Evolutionary conservation across 805 yeast genomes (phyloP), one percentile per base, ranked within the genome.

Genomic region (Wickerhamomyces strasburgensis): DNA sequence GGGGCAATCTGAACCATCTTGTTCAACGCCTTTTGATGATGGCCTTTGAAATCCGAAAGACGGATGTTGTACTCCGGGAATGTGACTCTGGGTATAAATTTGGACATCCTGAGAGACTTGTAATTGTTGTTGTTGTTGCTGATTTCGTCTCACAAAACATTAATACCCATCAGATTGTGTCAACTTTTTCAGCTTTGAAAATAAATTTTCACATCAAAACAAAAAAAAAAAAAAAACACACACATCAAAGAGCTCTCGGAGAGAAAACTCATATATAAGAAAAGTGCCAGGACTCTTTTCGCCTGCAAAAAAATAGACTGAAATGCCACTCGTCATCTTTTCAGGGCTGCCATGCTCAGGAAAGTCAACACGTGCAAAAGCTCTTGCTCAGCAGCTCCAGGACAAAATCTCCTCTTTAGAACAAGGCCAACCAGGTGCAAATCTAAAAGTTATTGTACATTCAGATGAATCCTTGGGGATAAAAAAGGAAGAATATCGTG

Each of bases 321-420:
- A 27, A 25, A 93, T 90, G 98, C 98, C 98, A 2, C 65, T 90
- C 21, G 68, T 90, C 6, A 65, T 86, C 19, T 67, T 93, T 35
- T 79, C 95, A 1, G 98, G 98, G 1, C 78, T 70, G 35, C 98
- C 98, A 3, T 68, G 81, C 17, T 72, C 85, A 4, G 98, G 98
- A 2, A 90, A 90, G 54, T 73, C 93, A 4, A 75, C 78, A 1
- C 71, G 86, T 60, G 93, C 95, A 1, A 56, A 65, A 27, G 69
- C 73, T 42, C 64, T 90, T 18, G 62, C 66, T 13, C 43, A 46
- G 1, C 63, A 58, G 14, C 64, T 89, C n/a, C 65, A 74, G 41
- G 57, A 47, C 3, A 70, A 63, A 38, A 73, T 79, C 17, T 56
- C 57, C 2, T 47, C 54, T 0, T 61, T 75, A 1, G 51, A 60